Base-by-base conservation (phyloP, 2,329 filamentous ascomycete genomes). In the Fusarium irregulare region DNA sequence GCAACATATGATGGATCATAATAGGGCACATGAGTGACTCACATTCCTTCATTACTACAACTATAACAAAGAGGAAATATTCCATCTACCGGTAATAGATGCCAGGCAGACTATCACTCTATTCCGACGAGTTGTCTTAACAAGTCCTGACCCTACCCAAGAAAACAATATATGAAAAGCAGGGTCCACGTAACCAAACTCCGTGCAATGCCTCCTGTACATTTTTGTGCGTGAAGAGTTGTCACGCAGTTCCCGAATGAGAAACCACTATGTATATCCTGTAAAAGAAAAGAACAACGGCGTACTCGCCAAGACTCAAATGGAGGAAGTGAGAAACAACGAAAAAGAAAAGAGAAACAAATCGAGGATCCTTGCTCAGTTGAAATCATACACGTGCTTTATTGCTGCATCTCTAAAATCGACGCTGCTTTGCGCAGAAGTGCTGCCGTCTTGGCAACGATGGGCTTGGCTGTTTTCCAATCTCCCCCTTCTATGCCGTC, bases 401-500 rank as follows among this genome's bases (percentile, higher is more conserved):
- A 62, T 56, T 66, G 49, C 55, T 66, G 56, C 56, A 73, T 69
- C 54, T 77, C 76, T 66, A 83, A 63, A 47, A 77, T 60, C 4
- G 73, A 71, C 1, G 86, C 87, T 30, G 93, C 93, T 53, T 83
- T 80, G 56, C 82, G 84, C 56, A 98, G 81, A 48, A 93, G 89
- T 13, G 81, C 82, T 2, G 93, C 91, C 25, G 92, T 91, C 79
- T 91, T 93, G 70, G 91, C 84, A 30, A 97, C 86, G 77, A 91
- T 88, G 56, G 83, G 80, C 75, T 92, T 89, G 5, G 92, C 92
- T 14, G 87, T 79, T 3, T 81, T 83, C 92, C 91, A 94, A 73
- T 97, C 88, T 27, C 87, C 87, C 6, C 84, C 86, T 66, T 92
- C 88, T 42, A 98, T 84, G 11, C 91, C 90, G 75, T 98, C 94